Evolutionary conservation across 306 rosid species (phyloP).

Genomic region (Cucurbita moschata): DNA sequence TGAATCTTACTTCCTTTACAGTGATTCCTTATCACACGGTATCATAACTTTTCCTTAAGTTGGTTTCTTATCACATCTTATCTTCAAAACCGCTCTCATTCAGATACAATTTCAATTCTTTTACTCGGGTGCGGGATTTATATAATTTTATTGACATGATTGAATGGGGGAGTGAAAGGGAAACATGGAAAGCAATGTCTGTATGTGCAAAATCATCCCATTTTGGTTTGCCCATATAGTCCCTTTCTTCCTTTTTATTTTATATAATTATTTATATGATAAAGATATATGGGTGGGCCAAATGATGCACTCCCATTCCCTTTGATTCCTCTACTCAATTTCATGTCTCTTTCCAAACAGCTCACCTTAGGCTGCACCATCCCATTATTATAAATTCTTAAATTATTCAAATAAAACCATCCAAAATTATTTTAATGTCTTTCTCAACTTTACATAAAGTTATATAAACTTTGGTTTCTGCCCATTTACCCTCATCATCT

Average conservation of each 20-base stretch:
- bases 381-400: neutral
- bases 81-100: no score
- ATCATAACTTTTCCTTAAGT: fast-evolving
- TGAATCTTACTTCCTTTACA: no score
- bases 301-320: neutral
- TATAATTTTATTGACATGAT: neutral
- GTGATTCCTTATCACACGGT: no score
- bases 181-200: neutral
- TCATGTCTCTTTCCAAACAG: constrained; percentile 3
- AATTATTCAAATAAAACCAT: neutral
- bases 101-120: no score
- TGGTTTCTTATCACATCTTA: no score
- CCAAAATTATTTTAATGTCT: neutral
- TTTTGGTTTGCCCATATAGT: neutral
- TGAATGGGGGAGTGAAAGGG: neutral
- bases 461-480: neutral
- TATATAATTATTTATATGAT: neutral
- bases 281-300: neutral
- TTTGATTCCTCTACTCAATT: neutral
- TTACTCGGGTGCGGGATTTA: no score
- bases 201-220: neutral
- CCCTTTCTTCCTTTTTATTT: neutral
- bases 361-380: neutral
- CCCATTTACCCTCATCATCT: no score
- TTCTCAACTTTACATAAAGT: neutral